Conservation (phyloP, 75 land plant species). For the Pseudotsuga menziesii region DNA sequence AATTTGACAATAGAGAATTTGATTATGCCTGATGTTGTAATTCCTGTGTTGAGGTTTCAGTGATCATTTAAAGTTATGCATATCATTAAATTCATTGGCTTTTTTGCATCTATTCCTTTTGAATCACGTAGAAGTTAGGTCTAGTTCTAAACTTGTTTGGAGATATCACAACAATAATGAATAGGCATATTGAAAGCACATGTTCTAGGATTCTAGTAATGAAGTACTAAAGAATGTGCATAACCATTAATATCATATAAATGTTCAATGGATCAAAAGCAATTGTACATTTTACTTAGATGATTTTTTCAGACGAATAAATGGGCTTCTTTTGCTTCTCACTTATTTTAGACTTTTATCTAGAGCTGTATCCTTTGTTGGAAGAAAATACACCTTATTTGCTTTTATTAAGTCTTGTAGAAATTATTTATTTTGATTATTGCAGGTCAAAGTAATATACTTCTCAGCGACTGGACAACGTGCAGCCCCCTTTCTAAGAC, state of each 20-base stretch:
- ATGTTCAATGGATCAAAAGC: too few relatives aligned
- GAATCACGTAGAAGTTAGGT: not conserved
- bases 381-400: not conserved
- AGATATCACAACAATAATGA: not conserved
- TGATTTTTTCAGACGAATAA: not conserved
- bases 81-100: not conserved
- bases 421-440: not conserved
- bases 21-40: not conserved
- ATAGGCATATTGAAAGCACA: not conserved
- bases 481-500: conserved; percentile 62
- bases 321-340: not conserved
- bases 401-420: not conserved
- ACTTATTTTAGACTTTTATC: not conserved
- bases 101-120: not conserved
- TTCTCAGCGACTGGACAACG: conserved; percentile 76
- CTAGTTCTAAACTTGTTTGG: not conserved
- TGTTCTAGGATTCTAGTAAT: not conserved
- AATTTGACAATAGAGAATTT: not conserved
- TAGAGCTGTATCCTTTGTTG: not conserved
- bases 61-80: not conserved
- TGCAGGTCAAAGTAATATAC: conserved; percentile 65
- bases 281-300: not conserved
- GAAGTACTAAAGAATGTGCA: not conserved
- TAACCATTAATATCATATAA: too few relatives aligned
- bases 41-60: not conserved